Evolutionary conservation across 2,329 filamentous ascomycete genomes (phyloP).

Genomic region (Colletotrichum trifolii): DNA sequence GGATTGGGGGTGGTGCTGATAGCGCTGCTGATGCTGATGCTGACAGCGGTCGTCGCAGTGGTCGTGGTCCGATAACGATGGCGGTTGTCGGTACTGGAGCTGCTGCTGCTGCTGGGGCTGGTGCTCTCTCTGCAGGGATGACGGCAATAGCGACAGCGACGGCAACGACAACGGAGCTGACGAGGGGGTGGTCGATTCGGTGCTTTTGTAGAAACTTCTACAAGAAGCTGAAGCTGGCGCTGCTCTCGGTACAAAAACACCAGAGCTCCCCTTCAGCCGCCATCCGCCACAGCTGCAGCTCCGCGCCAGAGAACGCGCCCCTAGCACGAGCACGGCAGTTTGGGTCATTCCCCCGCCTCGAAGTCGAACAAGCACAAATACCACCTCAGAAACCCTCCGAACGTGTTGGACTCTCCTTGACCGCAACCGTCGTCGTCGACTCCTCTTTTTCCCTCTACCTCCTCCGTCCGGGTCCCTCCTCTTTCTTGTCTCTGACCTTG

Average conservation of each 20-base stretch:
- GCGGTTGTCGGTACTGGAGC: too few species aligned
- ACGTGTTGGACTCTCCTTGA: slow-evolving; percentile 15
- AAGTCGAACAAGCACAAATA: slow-evolving; percentile 18
- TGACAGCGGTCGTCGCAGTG: too few species aligned
- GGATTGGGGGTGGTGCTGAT: too few species aligned
- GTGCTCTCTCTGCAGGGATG: slow-evolving; percentile 1
- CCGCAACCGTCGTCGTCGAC: slow-evolving; percentile 12
- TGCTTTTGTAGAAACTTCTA: slow-evolving; percentile 55
- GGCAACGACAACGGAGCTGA: slow-evolving; percentile 33
- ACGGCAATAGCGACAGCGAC: slow-evolving; percentile 28
- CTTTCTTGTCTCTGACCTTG: background rate
- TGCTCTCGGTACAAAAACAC: slow-evolving; percentile 51
- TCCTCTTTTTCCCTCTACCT: slow-evolving; percentile 14
- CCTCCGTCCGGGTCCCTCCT: background rate
- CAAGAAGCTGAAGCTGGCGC: slow-evolving; percentile 50
- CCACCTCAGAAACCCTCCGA: slow-evolving; percentile 6
- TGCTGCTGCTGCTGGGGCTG: slow-evolving; percentile 14
- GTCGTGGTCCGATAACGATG: too few species aligned
- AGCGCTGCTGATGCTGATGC: too few species aligned
- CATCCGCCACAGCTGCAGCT: slow-evolving; percentile 39
- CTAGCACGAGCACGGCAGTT: slow-evolving; percentile 31
- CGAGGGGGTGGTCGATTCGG: slow-evolving; percentile 17
- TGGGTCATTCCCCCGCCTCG: slow-evolving; percentile 25
- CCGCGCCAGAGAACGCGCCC: slow-evolving; percentile 37
- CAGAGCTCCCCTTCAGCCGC: slow-evolving; percentile 40